A percentile compares a stretch with the other conserved stretches of the same genome.
Evolutionary conservation across 2,329 filamentous ascomycete species (phyloP).

Genomic region (Cryphonectria radicalis): DNA sequence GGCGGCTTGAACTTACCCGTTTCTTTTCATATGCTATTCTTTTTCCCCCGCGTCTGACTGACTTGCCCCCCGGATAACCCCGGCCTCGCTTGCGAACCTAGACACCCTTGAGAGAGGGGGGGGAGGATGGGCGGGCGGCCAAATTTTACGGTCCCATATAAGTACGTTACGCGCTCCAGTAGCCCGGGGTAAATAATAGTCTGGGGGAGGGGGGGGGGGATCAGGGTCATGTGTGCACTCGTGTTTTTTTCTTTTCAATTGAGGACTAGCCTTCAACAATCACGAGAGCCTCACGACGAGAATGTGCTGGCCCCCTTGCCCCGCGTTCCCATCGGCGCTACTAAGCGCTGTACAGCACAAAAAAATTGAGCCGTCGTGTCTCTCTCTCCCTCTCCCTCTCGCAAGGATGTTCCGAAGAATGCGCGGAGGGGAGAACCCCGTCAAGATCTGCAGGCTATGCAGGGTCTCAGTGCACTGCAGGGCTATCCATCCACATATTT

Average conservation of each 20-base stretch:
- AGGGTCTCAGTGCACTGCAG: not conserved
- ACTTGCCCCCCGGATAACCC: not conserved
- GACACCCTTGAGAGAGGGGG: constrained; percentile 1
- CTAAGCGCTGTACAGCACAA: not conserved
- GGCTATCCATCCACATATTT: too few relatives aligned
- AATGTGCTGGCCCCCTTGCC: too few relatives aligned
- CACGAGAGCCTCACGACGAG: constrained; percentile 7
- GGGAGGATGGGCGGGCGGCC: not conserved
- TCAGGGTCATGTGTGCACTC: constrained; percentile 20
- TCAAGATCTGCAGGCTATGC: not conserved
- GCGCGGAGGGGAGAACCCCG: not conserved
- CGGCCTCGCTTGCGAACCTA: constrained; percentile 22
- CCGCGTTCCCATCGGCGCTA: too few relatives aligned
- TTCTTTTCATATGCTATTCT: not conserved
- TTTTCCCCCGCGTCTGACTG: constrained; percentile 16
- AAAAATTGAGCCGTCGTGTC: not conserved
- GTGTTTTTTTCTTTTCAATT: not conserved
- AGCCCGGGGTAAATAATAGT: constrained; percentile 16
- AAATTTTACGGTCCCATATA: constrained; percentile 12
- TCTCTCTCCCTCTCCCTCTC: not conserved
- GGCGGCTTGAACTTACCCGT: not conserved
- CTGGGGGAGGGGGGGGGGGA: constrained; percentile 5
- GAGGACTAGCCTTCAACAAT: constrained; percentile 8
- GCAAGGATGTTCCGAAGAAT: not conserved
- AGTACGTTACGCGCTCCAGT: not conserved